A percentile compares a stretch with the other conserved stretches of the same genome.
phyloP scores from a whole-genome alignment of 2,329 filamentous ascomycete species.

The Fusarium miscanthi region DNA sequence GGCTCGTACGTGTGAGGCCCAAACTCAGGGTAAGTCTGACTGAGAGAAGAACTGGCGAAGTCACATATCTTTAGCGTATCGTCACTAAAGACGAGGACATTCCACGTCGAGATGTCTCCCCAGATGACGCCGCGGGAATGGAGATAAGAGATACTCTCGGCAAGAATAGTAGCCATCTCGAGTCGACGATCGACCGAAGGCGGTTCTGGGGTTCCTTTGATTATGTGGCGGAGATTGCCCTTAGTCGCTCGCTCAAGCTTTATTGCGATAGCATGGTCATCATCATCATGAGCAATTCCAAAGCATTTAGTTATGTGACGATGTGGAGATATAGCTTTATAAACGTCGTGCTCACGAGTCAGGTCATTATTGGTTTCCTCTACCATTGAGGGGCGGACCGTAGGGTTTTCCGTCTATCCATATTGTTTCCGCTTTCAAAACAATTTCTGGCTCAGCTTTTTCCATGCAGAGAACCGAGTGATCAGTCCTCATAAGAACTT shows the following conservation, averaged over 20 bases:
- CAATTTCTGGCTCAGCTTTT: neutral
- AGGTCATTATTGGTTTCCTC: neutral
- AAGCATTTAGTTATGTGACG: neutral
- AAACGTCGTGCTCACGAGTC: neutral
- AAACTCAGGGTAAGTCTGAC: neutral
- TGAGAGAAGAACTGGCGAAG: neutral
- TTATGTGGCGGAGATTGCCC: neutral
- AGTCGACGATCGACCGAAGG: neutral
- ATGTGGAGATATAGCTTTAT: neutral
- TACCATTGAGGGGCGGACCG: neutral
- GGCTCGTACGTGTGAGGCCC: neutral
- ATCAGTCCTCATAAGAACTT: neutral
- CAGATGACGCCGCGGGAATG: neutral
- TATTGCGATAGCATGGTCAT: neutral
- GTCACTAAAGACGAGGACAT: neutral
- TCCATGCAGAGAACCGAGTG: neutral
- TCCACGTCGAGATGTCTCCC: neutral
- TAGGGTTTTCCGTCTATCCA: neutral
- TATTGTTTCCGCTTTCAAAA: neutral
- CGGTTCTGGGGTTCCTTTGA: neutral
- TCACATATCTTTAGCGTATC: neutral
- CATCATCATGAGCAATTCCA: accelerated
- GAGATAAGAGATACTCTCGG: accelerated
- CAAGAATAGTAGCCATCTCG: neutral
- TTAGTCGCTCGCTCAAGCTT: neutral